phyloP scores from a whole-genome alignment of 768 basidiomycete genomes.

The Amanita polypyramis region DNA sequence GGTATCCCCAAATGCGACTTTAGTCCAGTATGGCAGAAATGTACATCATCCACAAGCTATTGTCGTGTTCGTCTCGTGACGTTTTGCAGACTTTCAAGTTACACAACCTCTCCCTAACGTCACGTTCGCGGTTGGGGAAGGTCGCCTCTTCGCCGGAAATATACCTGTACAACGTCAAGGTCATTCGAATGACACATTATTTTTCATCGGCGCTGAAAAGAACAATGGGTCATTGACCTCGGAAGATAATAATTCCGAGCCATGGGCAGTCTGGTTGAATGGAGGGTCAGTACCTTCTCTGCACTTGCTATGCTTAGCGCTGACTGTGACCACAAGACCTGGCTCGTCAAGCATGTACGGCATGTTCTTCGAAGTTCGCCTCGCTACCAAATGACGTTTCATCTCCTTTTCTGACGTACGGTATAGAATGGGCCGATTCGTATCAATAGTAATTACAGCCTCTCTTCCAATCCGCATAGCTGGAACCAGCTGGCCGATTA shows the following conservation, averaged over 20 bases:
- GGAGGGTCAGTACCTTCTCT: conserved; percentile 39
- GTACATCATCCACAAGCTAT: conserved; percentile 19
- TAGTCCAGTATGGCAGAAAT: conserved; percentile 50
- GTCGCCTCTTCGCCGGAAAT: conserved; percentile 54
- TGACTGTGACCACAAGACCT: conserved; percentile 27
- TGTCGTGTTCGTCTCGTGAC: neutral
- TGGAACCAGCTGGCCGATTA: conserved; percentile 56
- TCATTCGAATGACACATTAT: conserved; percentile 57
- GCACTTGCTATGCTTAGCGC: neutral
- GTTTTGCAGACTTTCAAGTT: conserved; percentile 45
- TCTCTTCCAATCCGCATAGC: conserved; percentile 40
- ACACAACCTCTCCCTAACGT: conserved; percentile 47
- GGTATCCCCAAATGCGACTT: conserved; percentile 36
- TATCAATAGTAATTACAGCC: conserved; percentile 38
- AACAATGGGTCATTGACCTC: conserved; percentile 43
- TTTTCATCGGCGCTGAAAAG: conserved; percentile 57
- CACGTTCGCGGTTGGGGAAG: conserved; percentile 30
- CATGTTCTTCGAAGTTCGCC: conserved; percentile 51
- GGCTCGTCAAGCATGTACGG: conserved; percentile 64
- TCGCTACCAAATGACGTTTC: neutral
- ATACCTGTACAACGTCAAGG: conserved; percentile 46
- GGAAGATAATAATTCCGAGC: conserved; percentile 26
- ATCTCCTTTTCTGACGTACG: neutral
- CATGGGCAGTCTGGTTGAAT: conserved; percentile 70
- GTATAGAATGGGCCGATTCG: conserved; percentile 60